phyloP scores from a whole-genome alignment of 73 alveolate genomes.

The Chromera velia region DNA sequence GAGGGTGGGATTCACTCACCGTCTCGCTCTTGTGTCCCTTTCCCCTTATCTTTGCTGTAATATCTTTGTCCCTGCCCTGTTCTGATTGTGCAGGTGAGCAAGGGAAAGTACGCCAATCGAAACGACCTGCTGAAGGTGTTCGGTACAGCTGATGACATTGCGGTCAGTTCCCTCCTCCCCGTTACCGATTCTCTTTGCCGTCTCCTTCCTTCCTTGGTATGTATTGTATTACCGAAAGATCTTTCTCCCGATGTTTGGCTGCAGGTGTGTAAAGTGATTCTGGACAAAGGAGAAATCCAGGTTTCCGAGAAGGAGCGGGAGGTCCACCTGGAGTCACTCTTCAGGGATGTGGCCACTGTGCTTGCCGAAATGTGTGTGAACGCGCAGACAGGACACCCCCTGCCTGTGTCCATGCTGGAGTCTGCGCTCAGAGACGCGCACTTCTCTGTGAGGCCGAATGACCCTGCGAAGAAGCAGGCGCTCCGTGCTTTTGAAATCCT shows the following conservation, averaged over 20 bases:
- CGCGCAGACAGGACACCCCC: constrained; percentile 54
- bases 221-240: no score
- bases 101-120: constrained; percentile 87
- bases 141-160: constrained; percentile 66
- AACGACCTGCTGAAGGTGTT: constrained; percentile 71
- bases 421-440: constrained; percentile 71
- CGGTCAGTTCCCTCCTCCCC: no score
- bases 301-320: constrained; percentile 77
- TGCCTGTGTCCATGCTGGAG: constrained; percentile 64
- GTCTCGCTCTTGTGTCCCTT: no score
- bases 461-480: constrained; percentile 74
- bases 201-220: no score
- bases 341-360: constrained; percentile 69
- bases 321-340: constrained; percentile 50
- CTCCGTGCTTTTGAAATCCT: constrained; percentile 56
- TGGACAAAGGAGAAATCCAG: constrained; percentile 86
- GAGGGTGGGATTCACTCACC: no score
- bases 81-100: no score
- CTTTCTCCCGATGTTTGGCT: no score
- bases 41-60: no score
- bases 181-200: no score
- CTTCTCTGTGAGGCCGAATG: constrained; percentile 51
- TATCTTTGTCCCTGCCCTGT: no score
- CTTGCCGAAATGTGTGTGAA: constrained; percentile 69
- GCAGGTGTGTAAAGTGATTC: constrained; percentile 72